Conservation (phyloP, 2,329 filamentous ascomycete genomes). For the Saccharata proteae region DNA sequence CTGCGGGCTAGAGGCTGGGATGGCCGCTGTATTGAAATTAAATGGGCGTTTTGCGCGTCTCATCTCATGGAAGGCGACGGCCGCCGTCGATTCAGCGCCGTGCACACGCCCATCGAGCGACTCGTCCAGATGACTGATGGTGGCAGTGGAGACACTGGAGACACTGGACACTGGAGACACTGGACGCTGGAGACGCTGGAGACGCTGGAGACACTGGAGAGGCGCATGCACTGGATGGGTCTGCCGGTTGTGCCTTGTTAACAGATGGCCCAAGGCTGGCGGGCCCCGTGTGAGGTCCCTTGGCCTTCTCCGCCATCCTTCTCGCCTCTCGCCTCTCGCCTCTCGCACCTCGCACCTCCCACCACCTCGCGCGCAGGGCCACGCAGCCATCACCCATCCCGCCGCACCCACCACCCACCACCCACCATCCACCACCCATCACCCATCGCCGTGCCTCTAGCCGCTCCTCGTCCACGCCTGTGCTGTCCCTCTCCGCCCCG, state of each 20-base stretch:
- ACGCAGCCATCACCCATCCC: no score
- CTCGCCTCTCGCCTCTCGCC: no score
- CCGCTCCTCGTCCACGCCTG: no score
- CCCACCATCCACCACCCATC: neutral
- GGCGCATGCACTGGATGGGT: conserved; percentile 3
- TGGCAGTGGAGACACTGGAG: no score
- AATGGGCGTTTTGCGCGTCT: conserved; percentile 6
- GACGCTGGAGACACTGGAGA: neutral
- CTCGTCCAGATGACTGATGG: no score
- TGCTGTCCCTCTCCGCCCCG: conserved; percentile 1
- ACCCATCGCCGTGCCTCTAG: conserved; percentile 4
- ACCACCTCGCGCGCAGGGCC: no score
- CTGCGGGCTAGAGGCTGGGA: conserved; percentile 5
- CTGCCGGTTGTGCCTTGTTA: conserved; percentile 3
- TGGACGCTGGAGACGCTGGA: neutral
- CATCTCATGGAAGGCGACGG: conserved; percentile 4
- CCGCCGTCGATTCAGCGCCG: neutral
- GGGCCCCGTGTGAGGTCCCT: no score
- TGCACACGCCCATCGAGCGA: conserved; percentile 3
- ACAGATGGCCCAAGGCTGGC: no score
- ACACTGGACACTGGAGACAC: conserved; percentile 1
- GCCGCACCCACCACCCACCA: no score
- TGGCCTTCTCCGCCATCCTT: no score
- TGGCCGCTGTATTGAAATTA: conserved; percentile 6
- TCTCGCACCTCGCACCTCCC: no score